phyloP scores from a whole-genome alignment of 148 eudicot genomes.

The Rhododendron henanense region DNA sequence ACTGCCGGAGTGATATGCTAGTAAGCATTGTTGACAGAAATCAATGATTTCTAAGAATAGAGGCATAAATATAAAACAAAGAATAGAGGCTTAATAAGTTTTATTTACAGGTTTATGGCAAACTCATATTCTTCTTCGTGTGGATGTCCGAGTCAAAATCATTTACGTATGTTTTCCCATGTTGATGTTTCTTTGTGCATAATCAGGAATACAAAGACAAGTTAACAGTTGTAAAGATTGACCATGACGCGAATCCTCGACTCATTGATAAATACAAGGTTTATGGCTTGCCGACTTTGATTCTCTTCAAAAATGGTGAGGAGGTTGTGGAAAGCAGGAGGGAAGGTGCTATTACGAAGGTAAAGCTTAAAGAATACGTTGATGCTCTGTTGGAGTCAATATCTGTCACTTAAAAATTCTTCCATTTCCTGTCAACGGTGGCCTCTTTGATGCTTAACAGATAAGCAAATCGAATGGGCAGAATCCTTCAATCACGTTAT shows the following conservation, averaged over 20 bases:
- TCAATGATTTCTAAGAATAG: neutral
- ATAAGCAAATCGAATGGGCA: neutral
- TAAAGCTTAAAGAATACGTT: slow-evolving; percentile 42
- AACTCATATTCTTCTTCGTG: neutral
- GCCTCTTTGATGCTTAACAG: neutral
- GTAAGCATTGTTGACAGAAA: neutral
- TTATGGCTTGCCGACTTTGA: slow-evolving; percentile 52
- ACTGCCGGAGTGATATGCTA: neutral
- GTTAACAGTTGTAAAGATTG: slow-evolving; percentile 44
- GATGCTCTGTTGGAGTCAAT: slow-evolving; percentile 40
- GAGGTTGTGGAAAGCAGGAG: slow-evolving; percentile 52
- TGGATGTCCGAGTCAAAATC: neutral
- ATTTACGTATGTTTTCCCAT: neutral
- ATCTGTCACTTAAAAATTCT: slow-evolving; percentile 27
- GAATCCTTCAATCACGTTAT: neutral
- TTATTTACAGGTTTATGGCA: neutral
- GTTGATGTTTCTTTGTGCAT: neutral
- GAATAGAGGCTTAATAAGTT: neutral
- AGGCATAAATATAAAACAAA: neutral
- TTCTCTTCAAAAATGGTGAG: slow-evolving; percentile 46
- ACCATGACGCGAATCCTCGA: slow-evolving; percentile 47
- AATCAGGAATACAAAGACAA: slow-evolving; percentile 49
- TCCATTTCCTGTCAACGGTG: neutral
- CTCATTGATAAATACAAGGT: slow-evolving; percentile 52
- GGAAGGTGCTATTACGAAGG: slow-evolving; percentile 59